These are phyloP conservation scores for Salvia miltiorrhiza DNA, from an alignment of 257 asterid species.

Conservation along the genomic window DNA sequence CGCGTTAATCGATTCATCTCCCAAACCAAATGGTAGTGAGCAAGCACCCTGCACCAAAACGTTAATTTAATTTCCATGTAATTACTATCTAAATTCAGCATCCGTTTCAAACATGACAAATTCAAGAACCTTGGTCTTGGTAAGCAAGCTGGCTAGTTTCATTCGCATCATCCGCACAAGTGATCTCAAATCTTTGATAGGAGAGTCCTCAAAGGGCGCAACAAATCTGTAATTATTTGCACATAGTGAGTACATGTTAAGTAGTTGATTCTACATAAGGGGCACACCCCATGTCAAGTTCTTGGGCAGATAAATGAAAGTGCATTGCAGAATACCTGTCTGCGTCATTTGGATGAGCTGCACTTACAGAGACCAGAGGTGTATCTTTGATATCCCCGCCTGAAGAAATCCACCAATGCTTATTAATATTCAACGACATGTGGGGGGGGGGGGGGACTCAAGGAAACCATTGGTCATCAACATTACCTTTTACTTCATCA, in stretches of 20 bases:
- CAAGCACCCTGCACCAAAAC: conserved; percentile 64
- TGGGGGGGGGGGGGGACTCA: background rate
- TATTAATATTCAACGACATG: conserved; percentile 11
- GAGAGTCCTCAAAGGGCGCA: conserved; percentile 56
- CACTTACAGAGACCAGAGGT: conserved; percentile 45
- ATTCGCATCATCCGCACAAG: conserved; percentile 46
- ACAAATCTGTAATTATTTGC: conserved; percentile 39
- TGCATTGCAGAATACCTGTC: conserved; percentile 54
- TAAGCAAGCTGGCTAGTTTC: conserved; percentile 49
- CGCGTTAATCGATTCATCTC: conserved; percentile 75
- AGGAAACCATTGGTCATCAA: background rate
- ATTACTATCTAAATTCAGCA: conserved; percentile 4
- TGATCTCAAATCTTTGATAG: conserved; percentile 57
- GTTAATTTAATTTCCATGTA: background rate
- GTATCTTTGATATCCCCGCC: conserved; percentile 72
- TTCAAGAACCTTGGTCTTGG: conserved; percentile 66
- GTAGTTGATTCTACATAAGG: background rate
- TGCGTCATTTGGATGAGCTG: conserved; percentile 47
- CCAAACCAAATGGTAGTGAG: conserved; percentile 68
- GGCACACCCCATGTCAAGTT: background rate
- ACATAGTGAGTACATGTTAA: background rate
- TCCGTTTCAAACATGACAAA: background rate
- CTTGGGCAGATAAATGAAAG: background rate
- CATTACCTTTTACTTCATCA: conserved; percentile 85
- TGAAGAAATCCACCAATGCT: conserved; percentile 29